phyloP scores from a whole-genome alignment of 2,329 filamentous ascomycete genomes.

The Aspergillus novofumigatus region DNA sequence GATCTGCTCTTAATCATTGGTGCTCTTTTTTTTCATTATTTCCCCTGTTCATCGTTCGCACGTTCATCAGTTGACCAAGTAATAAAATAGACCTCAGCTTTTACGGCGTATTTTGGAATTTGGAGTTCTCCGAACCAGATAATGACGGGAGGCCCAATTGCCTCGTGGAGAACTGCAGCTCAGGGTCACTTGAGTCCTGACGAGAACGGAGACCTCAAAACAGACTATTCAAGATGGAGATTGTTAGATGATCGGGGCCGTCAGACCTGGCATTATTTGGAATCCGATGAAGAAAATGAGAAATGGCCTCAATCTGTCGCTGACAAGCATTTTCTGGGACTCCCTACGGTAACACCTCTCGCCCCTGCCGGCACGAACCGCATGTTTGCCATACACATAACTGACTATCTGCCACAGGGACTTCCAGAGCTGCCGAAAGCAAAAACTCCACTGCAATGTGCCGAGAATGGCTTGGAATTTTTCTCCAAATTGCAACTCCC shows the following conservation, averaged over 20 bases:
- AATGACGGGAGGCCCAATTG: slow-evolving; percentile 28
- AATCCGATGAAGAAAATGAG: slow-evolving; percentile 64
- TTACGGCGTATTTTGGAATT: slow-evolving; percentile 1
- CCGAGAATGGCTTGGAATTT: slow-evolving; percentile 78
- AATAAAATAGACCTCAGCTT: background rate
- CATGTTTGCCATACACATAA: background rate
- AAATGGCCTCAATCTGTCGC: slow-evolving; percentile 81
- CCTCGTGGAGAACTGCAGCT: slow-evolving; percentile 31
- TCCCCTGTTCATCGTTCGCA: background rate
- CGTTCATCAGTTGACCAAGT: background rate
- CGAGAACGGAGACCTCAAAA: slow-evolving; percentile 48
- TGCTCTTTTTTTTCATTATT: background rate
- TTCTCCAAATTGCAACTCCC: slow-evolving; percentile 85
- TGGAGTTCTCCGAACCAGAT: slow-evolving; percentile 1
- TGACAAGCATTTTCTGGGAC: slow-evolving; percentile 84
- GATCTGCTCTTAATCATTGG: background rate
- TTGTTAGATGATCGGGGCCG: slow-evolving; percentile 75
- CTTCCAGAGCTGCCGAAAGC: slow-evolving; percentile 68
- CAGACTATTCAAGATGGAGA: slow-evolving; percentile 80
- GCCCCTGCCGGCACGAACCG: background rate
- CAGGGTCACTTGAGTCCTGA: slow-evolving; percentile 33
- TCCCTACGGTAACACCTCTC: slow-evolving; percentile 62
- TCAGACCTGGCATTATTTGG: slow-evolving; percentile 91
- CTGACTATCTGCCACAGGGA: slow-evolving; percentile 48
- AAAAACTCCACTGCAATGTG: slow-evolving; percentile 69